Evolutionary conservation across 257 asterid genomes (phyloP).

Genomic region (Paulownia fortunei): DNA sequence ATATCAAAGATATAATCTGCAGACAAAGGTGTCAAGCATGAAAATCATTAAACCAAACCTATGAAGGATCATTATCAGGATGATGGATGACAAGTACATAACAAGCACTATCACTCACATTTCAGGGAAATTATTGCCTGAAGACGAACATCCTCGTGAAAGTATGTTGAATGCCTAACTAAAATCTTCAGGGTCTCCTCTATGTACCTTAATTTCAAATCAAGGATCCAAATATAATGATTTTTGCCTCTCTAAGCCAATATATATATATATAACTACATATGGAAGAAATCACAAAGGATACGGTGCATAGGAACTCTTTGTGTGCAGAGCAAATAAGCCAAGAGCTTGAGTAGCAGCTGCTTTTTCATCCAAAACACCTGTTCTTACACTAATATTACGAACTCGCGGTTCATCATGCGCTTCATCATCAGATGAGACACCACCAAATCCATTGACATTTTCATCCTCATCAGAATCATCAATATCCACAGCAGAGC

Average conservation of each 20-base stretch:
- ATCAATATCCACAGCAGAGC: constrained; percentile 95
- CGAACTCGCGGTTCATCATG: constrained; percentile 97
- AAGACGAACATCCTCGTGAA: constrained; percentile 97
- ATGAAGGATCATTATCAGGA: constrained; percentile 20
- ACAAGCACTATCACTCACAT: constrained; percentile 56
- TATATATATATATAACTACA: neutral
- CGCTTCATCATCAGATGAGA: constrained; percentile 98
- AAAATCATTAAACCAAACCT: constrained; percentile 11
- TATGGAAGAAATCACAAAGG: constrained; percentile 44
- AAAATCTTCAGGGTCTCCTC: constrained; percentile 91
- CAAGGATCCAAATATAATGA: constrained; percentile 52
- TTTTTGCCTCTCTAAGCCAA: neutral
- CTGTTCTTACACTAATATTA: constrained; percentile 95
- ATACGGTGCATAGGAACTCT: constrained; percentile 90
- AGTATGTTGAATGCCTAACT: constrained; percentile 81
- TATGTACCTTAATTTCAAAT: constrained; percentile 68
- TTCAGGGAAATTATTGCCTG: constrained; percentile 91
- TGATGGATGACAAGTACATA: constrained; percentile 4
- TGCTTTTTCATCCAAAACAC: constrained; percentile 98
- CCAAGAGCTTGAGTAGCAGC: constrained; percentile 99
- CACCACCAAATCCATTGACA: constrained; percentile 85
- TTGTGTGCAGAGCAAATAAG: constrained; percentile 86
- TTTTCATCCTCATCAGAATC: constrained; percentile 84
- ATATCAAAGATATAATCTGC: neutral
- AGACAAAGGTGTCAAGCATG: constrained; percentile 18